Conservation (phyloP, 306 rosid genomes). For the Castanospermum australe region DNA sequence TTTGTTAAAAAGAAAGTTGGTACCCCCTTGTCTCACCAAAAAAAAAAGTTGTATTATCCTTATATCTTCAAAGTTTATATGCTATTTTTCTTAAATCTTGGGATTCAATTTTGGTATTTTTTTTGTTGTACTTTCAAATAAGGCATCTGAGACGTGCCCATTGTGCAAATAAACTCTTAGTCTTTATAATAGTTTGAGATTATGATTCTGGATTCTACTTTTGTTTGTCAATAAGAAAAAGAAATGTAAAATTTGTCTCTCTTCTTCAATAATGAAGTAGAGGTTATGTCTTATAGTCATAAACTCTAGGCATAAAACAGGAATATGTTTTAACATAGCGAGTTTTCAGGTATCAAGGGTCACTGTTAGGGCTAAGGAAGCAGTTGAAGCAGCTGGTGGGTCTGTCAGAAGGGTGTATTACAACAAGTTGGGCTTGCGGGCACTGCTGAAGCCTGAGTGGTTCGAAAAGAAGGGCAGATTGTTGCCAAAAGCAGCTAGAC, state of each 20-base stretch:
- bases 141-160: not conserved
- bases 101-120: not conserved
- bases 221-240: not conserved
- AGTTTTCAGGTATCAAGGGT: constrained; percentile 81
- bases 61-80: not conserved
- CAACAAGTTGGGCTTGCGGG: constrained; percentile 81
- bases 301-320: not conserved
- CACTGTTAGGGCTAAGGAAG: constrained; percentile 87
- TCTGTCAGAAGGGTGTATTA: constrained; percentile 85
- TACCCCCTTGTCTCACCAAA: no score
- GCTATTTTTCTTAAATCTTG: not conserved
- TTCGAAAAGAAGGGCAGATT: constrained; percentile 93
- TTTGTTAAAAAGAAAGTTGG: not conserved
- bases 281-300: not conserved
- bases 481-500: constrained; percentile 93
- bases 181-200: not conserved
- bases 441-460: constrained; percentile 88
- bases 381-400: constrained; percentile 94
- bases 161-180: not conserved
- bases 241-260: not conserved
- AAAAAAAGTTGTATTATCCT: not conserved
- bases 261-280: not conserved
- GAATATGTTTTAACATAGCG: constrained; percentile 9
- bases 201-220: not conserved
- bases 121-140: not conserved